phyloP scores from a whole-genome alignment of 306 rosid species.

The Begonia masoniana region DNA sequence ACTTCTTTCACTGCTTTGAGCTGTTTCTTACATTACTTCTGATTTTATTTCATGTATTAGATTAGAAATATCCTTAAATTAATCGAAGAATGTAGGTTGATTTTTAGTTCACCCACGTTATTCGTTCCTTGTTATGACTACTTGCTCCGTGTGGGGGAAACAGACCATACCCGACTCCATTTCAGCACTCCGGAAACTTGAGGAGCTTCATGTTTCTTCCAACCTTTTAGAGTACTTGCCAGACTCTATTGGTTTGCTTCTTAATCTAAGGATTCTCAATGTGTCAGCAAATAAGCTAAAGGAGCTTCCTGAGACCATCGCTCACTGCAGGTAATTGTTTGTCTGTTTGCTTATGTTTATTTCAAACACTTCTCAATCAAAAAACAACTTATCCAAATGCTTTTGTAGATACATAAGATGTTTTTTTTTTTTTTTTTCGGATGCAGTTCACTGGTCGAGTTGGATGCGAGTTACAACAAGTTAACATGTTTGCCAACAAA shows the following conservation, averaged over 20 bases:
- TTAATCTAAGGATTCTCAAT: slow-evolving; percentile 47
- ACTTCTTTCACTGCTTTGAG: too few relatives aligned
- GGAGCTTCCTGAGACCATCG: slow-evolving; percentile 58
- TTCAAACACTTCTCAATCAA: too few relatives aligned
- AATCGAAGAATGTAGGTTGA: too few relatives aligned
- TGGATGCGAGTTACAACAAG: slow-evolving; percentile 75
- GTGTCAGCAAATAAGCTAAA: slow-evolving; percentile 63
- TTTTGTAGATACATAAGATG: too few relatives aligned
- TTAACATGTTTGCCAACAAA: slow-evolving; percentile 73
- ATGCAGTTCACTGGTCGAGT: slow-evolving; percentile 77
- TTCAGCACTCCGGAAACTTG: slow-evolving; percentile 49
- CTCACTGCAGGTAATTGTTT: slow-evolving; percentile 55
- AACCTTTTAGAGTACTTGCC: slow-evolving; percentile 61
- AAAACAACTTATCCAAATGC: too few relatives aligned
- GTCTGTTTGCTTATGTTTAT: not conserved
- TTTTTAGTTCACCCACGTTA: too few relatives aligned
- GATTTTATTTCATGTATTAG: too few relatives aligned
- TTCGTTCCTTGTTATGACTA: too few relatives aligned
- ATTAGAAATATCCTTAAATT: too few relatives aligned
- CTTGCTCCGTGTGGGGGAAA: not conserved
- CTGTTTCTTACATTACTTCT: too few relatives aligned
- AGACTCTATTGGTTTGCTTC: slow-evolving; percentile 65
- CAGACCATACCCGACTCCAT: slow-evolving; percentile 76
- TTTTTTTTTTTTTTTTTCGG: not conserved
- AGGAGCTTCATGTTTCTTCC: slow-evolving; percentile 60